A percentile compares a stretch with the other conserved stretches of the same genome.
phyloP scores from a whole-genome alignment of 305 asterid genomes.

The Fraxinus albicans region DNA sequence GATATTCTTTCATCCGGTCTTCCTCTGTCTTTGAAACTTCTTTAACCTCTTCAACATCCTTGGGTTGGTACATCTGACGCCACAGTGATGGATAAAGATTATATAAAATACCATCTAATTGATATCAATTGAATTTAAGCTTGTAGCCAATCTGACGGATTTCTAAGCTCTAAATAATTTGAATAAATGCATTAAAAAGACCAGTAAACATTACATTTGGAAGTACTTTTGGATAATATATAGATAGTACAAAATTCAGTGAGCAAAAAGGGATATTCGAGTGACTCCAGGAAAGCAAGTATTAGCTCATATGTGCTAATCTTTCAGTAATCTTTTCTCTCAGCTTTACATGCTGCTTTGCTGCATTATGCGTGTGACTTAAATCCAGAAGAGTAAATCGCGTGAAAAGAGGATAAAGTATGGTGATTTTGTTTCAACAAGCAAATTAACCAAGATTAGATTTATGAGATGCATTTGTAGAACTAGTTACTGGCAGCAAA shows the following conservation, averaged over 20 bases:
- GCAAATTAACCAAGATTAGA: slow-evolving; percentile 1
- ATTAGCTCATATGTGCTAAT: not conserved
- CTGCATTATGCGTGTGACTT: not conserved
- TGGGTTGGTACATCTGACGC: slow-evolving; percentile 73
- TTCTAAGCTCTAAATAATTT: not conserved
- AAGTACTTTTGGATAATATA: slow-evolving; percentile 2
- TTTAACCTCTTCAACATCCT: slow-evolving; percentile 81
- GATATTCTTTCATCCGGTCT: slow-evolving; percentile 64
- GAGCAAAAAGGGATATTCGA: not conserved
- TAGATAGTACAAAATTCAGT: not conserved
- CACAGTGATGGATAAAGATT: slow-evolving; percentile 17
- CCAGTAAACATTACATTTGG: slow-evolving; percentile 3
- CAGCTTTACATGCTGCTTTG: not conserved
- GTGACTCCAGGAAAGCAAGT: not conserved
- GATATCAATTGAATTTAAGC: not conserved
- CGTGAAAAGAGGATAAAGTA: slow-evolving; percentile 3
- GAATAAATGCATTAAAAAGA: slow-evolving; percentile 6
- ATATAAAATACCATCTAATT: slow-evolving; percentile 15
- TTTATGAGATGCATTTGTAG: not conserved
- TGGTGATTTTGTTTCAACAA: not conserved
- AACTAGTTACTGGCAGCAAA: not conserved
- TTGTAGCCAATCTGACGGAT: not conserved
- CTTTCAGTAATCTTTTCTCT: not conserved
- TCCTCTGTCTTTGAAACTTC: slow-evolving; percentile 62
- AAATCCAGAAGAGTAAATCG: not conserved